Base-by-base conservation (phyloP, 2,329 filamentous ascomycete species). In the Periconia sp. region DNA sequence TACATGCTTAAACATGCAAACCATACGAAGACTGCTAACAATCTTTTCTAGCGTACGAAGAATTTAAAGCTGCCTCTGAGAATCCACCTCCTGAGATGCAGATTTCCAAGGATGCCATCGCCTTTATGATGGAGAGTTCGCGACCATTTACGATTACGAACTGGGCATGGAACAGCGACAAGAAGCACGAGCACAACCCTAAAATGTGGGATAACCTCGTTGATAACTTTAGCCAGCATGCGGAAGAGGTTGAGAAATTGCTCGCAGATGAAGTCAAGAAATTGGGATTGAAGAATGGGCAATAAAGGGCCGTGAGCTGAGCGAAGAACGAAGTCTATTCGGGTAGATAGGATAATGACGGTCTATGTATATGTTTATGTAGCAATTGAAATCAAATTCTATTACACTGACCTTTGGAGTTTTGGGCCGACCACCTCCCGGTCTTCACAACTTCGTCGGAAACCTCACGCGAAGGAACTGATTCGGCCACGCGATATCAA, bases 91-190 rank as follows among this genome's bases (percentile, higher is more conserved):
- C 70, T 0, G 68, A 70, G 58, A 70, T 70, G 64, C 68, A 61
- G 35, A 74, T 74, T 19, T 70, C 65, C 11, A 62, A 83, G 58
- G 83, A 81, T 1, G 85, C 83, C 55, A 80, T 87, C 74, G 84
- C 83, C 1, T 86, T 86, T 54, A 86, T 86, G 83, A 85, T 86
- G 75, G 84, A 86, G 72, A 82, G 78, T 49, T 64, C 58, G 17
- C 52, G 70, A 3, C 68, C 67, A 50, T 73, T 74, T 42, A 72
- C 70, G 1, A 71, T 74, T 37, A 68, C 70, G 1, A 68, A 73
- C 13, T 74, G 65, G 60, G 70, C 71, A 15, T 72, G 69, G 71
- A 68, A 58, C 10, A 69, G 61, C 49, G 50, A 62, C n/a, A 77
- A 78, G 66, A 77, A 77, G 65, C 80, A 81, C 17, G 76, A 79